Evolutionary conservation across 495 filamentous ascomycete genomes (phyloP).

Genomic region (Astrothelium subdiscretum): DNA sequence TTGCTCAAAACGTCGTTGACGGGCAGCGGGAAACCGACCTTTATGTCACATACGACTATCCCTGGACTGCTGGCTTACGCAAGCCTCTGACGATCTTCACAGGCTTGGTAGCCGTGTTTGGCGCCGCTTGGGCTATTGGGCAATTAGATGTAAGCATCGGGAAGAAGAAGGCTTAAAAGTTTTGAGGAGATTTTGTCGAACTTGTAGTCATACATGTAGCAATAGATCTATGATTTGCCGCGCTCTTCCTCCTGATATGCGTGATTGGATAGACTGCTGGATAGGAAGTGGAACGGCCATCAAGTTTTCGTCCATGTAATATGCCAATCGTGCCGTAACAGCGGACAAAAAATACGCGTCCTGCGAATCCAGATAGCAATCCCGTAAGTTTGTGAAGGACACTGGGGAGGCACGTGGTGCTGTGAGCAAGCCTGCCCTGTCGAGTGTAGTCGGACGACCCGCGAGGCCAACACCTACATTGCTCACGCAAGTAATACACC

Average conservation of each 20-base stretch:
- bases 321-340: too few relatives aligned
- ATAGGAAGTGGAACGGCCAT: too few relatives aligned
- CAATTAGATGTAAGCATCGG: constrained; percentile 62
- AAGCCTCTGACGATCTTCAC: constrained; percentile 78
- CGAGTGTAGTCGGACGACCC: too few relatives aligned
- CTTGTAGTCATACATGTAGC: not conserved
- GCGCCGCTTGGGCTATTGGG: constrained; percentile 61
- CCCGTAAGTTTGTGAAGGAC: too few relatives aligned
- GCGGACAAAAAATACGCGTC: too few relatives aligned
- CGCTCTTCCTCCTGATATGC: not conserved
- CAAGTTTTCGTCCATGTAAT: too few relatives aligned
- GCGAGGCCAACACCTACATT: too few relatives aligned
- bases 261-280: too few relatives aligned
- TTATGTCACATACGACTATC: constrained; percentile 76
- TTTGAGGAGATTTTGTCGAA: not conserved
- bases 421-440: too few relatives aligned
- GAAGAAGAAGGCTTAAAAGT: constrained; percentile 17
- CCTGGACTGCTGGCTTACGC: constrained; percentile 59
- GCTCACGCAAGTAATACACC: too few relatives aligned
- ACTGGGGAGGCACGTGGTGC: too few relatives aligned
- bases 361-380: too few relatives aligned
- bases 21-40: constrained; percentile 72
- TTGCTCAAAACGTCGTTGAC: constrained; percentile 75
- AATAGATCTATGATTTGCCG: not conserved
- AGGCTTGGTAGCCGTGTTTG: constrained; percentile 64